Conservation (phyloP, 768 basidiomycete species). For the Clitopilus hobsonii region DNA sequence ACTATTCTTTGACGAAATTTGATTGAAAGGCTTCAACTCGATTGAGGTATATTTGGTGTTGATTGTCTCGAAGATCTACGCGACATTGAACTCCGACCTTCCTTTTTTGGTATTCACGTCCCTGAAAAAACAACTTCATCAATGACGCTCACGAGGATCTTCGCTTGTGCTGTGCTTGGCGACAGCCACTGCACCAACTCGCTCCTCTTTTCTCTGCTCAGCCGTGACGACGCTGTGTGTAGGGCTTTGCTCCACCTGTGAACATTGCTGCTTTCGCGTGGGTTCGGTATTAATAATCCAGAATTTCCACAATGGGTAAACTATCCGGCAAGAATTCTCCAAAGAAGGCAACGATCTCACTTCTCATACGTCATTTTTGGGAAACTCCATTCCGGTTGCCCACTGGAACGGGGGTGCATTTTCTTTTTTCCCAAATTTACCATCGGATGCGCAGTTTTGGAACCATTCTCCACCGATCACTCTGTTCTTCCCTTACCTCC, state of each 20-base stretch:
- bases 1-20: too few relatives aligned
- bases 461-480: conserved; percentile 9
- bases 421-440: conserved; percentile 6
- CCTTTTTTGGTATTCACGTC: neutral
- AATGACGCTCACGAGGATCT: neutral
- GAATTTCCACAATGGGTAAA: neutral
- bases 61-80: neutral
- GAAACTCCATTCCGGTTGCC: neutral
- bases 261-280: neutral
- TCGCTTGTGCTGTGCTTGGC: neutral
- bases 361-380: neutral
- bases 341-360: neutral
- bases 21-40: too few relatives aligned
- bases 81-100: neutral
- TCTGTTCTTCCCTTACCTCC: neutral
- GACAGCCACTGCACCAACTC: neutral
- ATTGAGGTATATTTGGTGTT: neutral
- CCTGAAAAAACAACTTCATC: neutral
- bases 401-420: neutral
- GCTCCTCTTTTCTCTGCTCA: neutral
- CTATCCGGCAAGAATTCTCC: neutral
- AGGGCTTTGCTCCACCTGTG: neutral
- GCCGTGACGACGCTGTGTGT: neutral
- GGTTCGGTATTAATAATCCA: neutral
- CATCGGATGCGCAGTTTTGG: conserved; percentile 11